Evolutionary conservation across 148 eudicot species (phyloP).

Genomic region (Persicaria maculosa): DNA sequence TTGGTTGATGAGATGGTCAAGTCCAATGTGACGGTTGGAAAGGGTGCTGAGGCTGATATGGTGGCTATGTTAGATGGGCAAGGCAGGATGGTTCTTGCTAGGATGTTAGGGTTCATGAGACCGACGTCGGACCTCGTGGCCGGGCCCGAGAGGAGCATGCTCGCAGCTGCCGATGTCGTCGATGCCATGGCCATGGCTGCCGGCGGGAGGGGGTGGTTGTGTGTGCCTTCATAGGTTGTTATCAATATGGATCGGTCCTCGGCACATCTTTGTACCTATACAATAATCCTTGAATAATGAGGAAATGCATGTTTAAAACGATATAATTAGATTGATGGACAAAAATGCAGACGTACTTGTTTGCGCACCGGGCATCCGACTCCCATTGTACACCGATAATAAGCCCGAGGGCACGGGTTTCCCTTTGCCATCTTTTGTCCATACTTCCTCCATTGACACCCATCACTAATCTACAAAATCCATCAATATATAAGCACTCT

Average conservation of each 20-base stretch:
- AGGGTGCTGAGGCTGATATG: constrained; percentile 34
- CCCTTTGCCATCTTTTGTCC: constrained; percentile 70
- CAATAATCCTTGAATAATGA: background rate
- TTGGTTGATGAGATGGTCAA: constrained; percentile 30
- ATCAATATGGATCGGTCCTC: constrained; percentile 28
- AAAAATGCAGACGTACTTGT: constrained; percentile 22
- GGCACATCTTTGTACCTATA: constrained; percentile 52
- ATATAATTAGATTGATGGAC: background rate
- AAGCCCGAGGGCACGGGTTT: constrained; percentile 63
- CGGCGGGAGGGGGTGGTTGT: constrained; percentile 38
- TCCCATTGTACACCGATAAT: constrained; percentile 66
- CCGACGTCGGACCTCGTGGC: constrained; percentile 31
- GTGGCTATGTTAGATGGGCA: constrained; percentile 36
- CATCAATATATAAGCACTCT: no score
- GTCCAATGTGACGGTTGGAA: constrained; percentile 37
- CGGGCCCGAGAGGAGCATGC: constrained; percentile 31
- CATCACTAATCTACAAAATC: constrained; percentile 42
- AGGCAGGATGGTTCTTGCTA: constrained; percentile 21
- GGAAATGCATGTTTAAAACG: background rate
- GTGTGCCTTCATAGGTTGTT: constrained; percentile 55
- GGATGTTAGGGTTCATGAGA: constrained; percentile 28
- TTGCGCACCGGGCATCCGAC: constrained; percentile 49
- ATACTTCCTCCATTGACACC: constrained; percentile 70
- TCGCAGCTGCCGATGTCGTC: constrained; percentile 32
- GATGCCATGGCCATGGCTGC: constrained; percentile 31